Evolutionary conservation across 2,329 filamentous ascomycete genomes (phyloP).

Genomic region (Claviceps citrina): DNA sequence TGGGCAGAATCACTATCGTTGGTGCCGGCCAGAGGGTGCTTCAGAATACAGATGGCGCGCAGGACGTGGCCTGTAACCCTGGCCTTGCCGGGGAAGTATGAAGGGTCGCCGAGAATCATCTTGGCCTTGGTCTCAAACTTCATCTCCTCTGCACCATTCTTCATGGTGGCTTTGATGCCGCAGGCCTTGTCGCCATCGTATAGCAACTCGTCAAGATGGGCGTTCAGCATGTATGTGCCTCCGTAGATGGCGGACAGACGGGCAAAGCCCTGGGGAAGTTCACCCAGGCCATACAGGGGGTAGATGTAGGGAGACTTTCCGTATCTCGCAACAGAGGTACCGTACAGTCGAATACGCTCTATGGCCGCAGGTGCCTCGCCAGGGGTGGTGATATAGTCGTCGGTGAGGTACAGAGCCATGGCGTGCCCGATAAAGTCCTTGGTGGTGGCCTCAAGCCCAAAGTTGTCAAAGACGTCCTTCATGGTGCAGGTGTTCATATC

Average conservation of each 20-base stretch:
- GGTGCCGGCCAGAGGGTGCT: conserved; percentile 84
- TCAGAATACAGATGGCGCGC: conserved; percentile 93
- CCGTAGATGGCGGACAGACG: conserved; percentile 96
- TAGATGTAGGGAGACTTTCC: conserved; percentile 99
- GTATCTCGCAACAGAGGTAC: conserved; percentile 92
- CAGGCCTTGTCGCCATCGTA: conserved; percentile 77
- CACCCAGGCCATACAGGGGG: conserved; percentile 89
- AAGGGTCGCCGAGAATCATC: conserved; percentile 90
- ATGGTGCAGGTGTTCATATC: conserved; percentile 68
- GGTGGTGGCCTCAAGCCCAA: conserved; percentile 75
- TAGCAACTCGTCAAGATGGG: conserved; percentile 73
- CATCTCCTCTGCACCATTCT: conserved; percentile 65
- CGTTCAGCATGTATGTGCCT: conserved; percentile 99
- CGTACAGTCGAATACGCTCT: conserved; percentile 86
- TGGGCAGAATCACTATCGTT: conserved; percentile 80
- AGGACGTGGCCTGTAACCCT: conserved; percentile 79
- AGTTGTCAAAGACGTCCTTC: conserved; percentile 99
- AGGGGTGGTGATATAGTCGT: conserved; percentile 63
- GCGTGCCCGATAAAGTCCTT: conserved; percentile 95
- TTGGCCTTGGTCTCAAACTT: conserved; percentile 92
- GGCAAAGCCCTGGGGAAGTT: conserved; percentile 94
- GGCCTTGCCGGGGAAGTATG: conserved; percentile 86
- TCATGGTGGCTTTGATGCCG: conserved; percentile 96
- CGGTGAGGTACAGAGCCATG: conserved; percentile 89
- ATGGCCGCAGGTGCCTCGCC: conserved; percentile 73